Evolutionary conservation across 2,329 filamentous ascomycete species (phyloP).

Genomic region (Phialocephala subalpina): DNA sequence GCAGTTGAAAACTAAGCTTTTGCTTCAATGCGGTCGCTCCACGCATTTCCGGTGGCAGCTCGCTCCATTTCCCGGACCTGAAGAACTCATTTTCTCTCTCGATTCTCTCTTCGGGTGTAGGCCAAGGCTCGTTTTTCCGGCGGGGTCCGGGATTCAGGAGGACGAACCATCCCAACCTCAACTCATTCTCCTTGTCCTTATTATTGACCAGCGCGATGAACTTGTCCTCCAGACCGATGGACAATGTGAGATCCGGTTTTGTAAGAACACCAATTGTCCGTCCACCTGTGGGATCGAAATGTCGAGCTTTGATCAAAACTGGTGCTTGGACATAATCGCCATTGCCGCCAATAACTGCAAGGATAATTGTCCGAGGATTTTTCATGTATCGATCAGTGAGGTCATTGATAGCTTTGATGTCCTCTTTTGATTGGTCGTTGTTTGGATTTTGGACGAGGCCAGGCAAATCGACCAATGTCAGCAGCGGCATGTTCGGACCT

Average conservation of each 20-base stretch:
- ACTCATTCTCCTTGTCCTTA: slow-evolving; percentile 25
- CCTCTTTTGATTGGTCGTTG: slow-evolving; percentile 39
- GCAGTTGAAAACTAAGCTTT: slow-evolving; percentile 26
- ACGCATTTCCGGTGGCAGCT: slow-evolving; percentile 19
- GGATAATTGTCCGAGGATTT: slow-evolving; percentile 60
- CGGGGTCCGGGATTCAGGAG: slow-evolving; percentile 25
- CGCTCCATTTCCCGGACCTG: slow-evolving; percentile 23
- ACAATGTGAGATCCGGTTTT: slow-evolving; percentile 56
- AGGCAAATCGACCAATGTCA: slow-evolving; percentile 67
- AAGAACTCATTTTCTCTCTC: slow-evolving; percentile 25
- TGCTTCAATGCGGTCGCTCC: slow-evolving; percentile 21
- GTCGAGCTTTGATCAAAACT: slow-evolving; percentile 41
- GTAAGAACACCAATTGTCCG: slow-evolving; percentile 58
- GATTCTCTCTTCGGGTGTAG: slow-evolving; percentile 17
- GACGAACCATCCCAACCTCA: slow-evolving; percentile 28
- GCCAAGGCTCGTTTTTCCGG: slow-evolving; percentile 17
- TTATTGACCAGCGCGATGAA: slow-evolving; percentile 27
- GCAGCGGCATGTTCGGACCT: slow-evolving; percentile 50
- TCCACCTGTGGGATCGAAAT: slow-evolving; percentile 45
- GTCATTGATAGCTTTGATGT: slow-evolving; percentile 53
- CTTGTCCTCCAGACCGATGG: slow-evolving; percentile 26
- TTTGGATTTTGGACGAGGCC: slow-evolving; percentile 59
- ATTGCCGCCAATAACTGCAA: slow-evolving; percentile 46
- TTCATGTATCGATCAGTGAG: slow-evolving; percentile 62
- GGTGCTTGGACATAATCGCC: slow-evolving; percentile 28